Evolutionary conservation across 2,329 filamentous ascomycete species (phyloP).

Genomic region (Ceratocystis harringtonii): DNA sequence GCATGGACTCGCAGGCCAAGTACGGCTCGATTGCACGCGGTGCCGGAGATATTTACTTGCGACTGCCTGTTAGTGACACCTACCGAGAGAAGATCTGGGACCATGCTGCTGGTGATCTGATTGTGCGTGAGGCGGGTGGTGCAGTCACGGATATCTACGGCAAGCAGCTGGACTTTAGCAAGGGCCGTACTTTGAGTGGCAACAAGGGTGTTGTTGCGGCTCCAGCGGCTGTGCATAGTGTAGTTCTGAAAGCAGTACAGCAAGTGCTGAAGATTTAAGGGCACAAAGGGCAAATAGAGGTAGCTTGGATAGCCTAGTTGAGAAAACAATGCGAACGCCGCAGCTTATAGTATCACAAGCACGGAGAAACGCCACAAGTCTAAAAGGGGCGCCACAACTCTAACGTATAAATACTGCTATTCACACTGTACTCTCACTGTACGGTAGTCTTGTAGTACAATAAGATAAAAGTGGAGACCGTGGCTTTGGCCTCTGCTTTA

Average conservation of each 20-base stretch:
- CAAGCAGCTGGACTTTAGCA: constrained; percentile 69
- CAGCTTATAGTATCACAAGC: no score
- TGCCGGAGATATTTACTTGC: constrained; percentile 85
- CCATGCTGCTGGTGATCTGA: constrained; percentile 85
- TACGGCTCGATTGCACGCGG: constrained; percentile 91
- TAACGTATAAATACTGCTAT: no score
- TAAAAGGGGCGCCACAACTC: no score
- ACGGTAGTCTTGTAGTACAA: no score
- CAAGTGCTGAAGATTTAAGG: constrained; percentile 45
- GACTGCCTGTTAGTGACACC: constrained; percentile 67
- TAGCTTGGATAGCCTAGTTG: neutral
- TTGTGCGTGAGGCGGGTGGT: constrained; percentile 87
- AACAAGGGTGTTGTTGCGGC: constrained; percentile 94
- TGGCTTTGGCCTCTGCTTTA: no score
- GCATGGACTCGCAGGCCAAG: constrained; percentile 97
- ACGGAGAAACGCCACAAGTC: no score
- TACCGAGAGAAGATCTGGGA: constrained; percentile 99
- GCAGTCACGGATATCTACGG: constrained; percentile 81
- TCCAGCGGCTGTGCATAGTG: constrained; percentile 55
- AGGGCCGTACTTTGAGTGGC: constrained; percentile 67
- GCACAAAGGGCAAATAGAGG: neutral
- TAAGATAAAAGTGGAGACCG: no score
- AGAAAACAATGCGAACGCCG: no score
- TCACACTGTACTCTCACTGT: no score
- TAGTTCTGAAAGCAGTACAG: constrained; percentile 70